Percentiles rank a stretch among this genome's conserved stretches.
phyloP scores from a whole-genome alignment of 768 basidiomycete genomes.

The Pleurotus tuoliensis region DNA sequence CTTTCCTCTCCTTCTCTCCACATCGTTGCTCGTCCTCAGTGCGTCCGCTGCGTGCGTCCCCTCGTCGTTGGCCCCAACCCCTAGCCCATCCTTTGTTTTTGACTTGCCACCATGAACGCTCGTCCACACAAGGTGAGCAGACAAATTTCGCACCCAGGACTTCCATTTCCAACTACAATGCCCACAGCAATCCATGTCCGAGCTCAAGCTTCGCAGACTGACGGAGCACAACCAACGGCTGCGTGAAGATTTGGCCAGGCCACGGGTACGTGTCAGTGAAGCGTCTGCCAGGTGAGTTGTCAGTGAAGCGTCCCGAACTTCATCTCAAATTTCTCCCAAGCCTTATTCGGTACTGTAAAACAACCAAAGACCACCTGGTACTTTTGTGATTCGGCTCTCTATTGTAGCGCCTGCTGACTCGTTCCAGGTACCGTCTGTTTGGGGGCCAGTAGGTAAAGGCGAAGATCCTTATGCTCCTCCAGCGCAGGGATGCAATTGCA shows the following conservation, averaged over 20 bases:
- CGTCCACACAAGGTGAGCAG: constrained; percentile 61
- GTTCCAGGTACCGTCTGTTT: constrained; percentile 82
- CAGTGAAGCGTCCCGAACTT: not conserved
- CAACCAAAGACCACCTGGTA: constrained; percentile 86
- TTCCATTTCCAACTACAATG: constrained; percentile 1
- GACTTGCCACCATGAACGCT: constrained; percentile 52
- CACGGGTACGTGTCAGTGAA: constrained; percentile 89
- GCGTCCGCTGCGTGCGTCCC: not conserved
- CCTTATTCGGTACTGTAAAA: constrained; percentile 91
- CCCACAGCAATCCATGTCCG: constrained; percentile 86
- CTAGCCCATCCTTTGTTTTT: constrained; percentile 14
- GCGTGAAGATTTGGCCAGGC: constrained; percentile 84
- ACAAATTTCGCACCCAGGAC: constrained; percentile 15
- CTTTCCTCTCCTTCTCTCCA: constrained; percentile 7
- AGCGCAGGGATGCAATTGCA: constrained; percentile 66
- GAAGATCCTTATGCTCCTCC: constrained; percentile 93
- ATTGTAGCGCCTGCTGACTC: constrained; percentile 7
- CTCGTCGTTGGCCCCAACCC: constrained; percentile 14
- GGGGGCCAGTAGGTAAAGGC: constrained; percentile 86
- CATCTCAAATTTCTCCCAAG: constrained; percentile 34
- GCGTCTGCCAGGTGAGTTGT: constrained; percentile 75
- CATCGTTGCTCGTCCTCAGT: not conserved
- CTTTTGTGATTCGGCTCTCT: constrained; percentile 23
- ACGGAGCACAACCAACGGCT: constrained; percentile 92
- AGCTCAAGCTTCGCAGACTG: constrained; percentile 91